Conservation (phyloP, 768 basidiomycete species). For the Tulasnella sp. region DNA sequence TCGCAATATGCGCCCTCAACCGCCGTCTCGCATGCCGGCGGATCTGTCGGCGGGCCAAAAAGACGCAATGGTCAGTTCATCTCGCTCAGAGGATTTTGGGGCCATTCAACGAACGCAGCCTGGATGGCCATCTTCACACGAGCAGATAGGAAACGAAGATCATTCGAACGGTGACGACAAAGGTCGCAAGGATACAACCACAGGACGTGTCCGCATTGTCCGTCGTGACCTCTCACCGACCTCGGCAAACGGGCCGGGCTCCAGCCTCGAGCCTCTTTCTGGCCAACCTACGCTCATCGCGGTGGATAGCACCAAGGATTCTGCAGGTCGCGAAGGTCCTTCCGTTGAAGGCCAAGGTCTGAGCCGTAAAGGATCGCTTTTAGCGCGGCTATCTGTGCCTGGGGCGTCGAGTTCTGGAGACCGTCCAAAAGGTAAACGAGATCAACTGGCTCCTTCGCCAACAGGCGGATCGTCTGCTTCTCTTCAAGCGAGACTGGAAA, state of each 20-base stretch:
- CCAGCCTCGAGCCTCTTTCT: not conserved
- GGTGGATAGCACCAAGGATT: not conserved
- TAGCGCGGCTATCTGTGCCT: not conserved
- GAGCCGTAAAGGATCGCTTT: not conserved
- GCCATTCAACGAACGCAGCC: not conserved
- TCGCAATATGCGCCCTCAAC: no score
- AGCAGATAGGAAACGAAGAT: not conserved
- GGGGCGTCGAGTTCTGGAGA: not conserved
- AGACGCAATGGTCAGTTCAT: not conserved
- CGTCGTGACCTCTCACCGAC: not conserved
- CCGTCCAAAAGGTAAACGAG: not conserved
- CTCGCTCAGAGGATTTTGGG: not conserved
- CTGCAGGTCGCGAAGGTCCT: not conserved
- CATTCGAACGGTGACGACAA: not conserved
- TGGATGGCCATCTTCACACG: not conserved
- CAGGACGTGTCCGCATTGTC: not conserved
- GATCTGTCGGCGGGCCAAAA: not conserved
- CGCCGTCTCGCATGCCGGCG: not conserved
- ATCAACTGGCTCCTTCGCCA: not conserved
- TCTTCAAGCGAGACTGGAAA: not conserved
- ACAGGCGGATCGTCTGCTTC: not conserved
- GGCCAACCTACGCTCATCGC: not conserved
- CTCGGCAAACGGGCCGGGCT: not conserved
- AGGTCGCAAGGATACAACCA: not conserved
- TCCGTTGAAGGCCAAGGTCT: not conserved